Evolutionary conservation across 352 stramenopile genomes (phyloP).

Genomic region (Pythium pyrilobum): DNA sequence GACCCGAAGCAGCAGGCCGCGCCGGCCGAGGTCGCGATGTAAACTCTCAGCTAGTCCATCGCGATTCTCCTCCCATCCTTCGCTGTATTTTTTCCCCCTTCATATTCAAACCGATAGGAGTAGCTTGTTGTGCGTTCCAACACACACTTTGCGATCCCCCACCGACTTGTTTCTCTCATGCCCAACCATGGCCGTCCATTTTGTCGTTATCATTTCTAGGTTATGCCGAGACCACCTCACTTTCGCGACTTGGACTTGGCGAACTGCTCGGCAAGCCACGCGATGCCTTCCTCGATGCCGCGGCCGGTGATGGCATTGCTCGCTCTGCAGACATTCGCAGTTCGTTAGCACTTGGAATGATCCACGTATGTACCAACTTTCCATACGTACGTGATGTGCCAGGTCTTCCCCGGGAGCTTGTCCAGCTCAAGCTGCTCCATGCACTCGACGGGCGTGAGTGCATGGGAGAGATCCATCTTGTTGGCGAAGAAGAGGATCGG

Average conservation of each 20-base stretch:
- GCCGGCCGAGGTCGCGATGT: constrained; percentile 9
- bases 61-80: too few relatives aligned
- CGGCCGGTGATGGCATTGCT: constrained; percentile 79
- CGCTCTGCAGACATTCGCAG: constrained; percentile 36
- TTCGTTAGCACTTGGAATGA: too few relatives aligned
- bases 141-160: too few relatives aligned
- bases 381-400: constrained; percentile 81
- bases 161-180: too few relatives aligned
- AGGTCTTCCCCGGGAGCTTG: constrained; percentile 72
- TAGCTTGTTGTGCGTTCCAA: too few relatives aligned
- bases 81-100: neutral
- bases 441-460: constrained; percentile 72
- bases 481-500: constrained; percentile 86
- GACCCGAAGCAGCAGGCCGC: constrained; percentile 37
- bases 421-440: constrained; percentile 78
- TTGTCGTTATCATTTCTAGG: too few relatives aligned
- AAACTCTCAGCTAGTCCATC: neutral
- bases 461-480: constrained; percentile 80
- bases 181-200: too few relatives aligned
- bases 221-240: constrained; percentile 20
- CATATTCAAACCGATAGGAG: too few relatives aligned
- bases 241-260: constrained; percentile 56
- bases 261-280: constrained; percentile 79
- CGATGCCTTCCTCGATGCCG: constrained; percentile 75
- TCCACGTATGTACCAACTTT: too few relatives aligned